These are phyloP conservation scores for Phalaenopsis equestris DNA, from an alignment of 106 monocot species.

Conservation along the genomic window DNA sequence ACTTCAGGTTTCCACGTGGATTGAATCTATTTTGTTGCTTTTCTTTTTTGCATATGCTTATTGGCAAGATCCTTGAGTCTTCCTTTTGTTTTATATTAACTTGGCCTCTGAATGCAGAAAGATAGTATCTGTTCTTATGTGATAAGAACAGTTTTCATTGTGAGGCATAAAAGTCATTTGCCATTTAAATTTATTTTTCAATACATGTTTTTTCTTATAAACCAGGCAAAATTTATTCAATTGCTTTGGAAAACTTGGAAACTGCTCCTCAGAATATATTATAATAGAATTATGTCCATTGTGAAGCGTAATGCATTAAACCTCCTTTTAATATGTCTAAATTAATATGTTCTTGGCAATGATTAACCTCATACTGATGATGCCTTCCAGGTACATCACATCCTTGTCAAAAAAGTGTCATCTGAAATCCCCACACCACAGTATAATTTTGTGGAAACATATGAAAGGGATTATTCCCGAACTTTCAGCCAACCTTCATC, in stretches of 20 bases:
- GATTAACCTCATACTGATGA: conserved; percentile 2
- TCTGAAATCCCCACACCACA: conserved; percentile 94
- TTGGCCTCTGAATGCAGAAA: neutral
- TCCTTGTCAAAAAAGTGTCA: conserved; percentile 36
- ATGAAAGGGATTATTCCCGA: conserved; percentile 89
- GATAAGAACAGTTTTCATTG: neutral
- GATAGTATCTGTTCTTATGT: neutral
- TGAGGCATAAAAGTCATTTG: neutral
- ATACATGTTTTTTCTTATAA: neutral
- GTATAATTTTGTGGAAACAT: conserved; percentile 68
- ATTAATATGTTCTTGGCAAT: neutral
- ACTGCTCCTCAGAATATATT: neutral
- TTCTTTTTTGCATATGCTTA: neutral
- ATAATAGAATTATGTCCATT: neutral
- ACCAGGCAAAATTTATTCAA: neutral
- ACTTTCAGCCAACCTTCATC: conserved; percentile 78
- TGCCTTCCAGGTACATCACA: conserved; percentile 38
- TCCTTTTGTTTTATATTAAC: neutral
- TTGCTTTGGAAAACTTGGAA: neutral
- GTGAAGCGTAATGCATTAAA: neutral
- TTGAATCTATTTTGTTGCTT: neutral
- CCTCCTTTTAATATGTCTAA: neutral
- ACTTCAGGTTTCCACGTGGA: neutral
- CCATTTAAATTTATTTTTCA: neutral
- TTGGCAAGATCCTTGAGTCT: neutral